Base-by-base conservation (phyloP, 352 stramenopile species). In the Globisporangium okanoganense region DNA sequence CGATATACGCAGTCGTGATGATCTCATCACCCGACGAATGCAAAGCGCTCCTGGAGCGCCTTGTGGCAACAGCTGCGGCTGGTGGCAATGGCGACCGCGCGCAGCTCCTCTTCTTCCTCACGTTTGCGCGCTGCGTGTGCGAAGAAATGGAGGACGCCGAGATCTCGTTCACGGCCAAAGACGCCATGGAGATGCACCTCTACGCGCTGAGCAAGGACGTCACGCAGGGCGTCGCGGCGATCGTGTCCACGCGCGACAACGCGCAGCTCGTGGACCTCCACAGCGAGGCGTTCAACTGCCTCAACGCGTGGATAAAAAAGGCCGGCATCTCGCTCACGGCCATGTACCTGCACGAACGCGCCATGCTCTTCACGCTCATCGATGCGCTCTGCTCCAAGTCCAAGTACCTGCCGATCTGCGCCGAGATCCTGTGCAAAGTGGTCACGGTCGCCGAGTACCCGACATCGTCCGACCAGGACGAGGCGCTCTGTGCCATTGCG, bases 81-180 rank as follows among this genome's bases (percentile, higher is more conserved):
- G 62, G 61, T 9, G 62, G 61, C 6, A 58, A 62, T 0, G 69
- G 74, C n/a, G 51, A 76, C 41, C 62, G 66, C 20, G 68, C 59
- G 24, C 62, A 75, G 18, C 62, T 87, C 20, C 57, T 69, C 2
- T 85, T 88, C 44, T 73, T 88, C 56, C 58, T 91, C 35, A 71
- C 68, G 2, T 77, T 88, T 54, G 65, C 79, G 41, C 73, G 79
- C 16, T 88, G 72, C 62, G 67, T 91, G 12, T 87, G 79, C 58
- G 82, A 91, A 40, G 79, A 89, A 65, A 78, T 88, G 57, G 69
- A 85, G 41, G 76, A 87, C 22, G 79, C 75, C 16, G 75, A 89
- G 56, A 52, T 91, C 29, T 58, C 72, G 1, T 91, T 88, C 57
- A 62, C 64, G 9, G 74, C 72, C 33, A 86, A 81, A 18, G 82